Base-by-base conservation (phyloP, 352 stramenopile species). In the Phytophthora meadii region DNA sequence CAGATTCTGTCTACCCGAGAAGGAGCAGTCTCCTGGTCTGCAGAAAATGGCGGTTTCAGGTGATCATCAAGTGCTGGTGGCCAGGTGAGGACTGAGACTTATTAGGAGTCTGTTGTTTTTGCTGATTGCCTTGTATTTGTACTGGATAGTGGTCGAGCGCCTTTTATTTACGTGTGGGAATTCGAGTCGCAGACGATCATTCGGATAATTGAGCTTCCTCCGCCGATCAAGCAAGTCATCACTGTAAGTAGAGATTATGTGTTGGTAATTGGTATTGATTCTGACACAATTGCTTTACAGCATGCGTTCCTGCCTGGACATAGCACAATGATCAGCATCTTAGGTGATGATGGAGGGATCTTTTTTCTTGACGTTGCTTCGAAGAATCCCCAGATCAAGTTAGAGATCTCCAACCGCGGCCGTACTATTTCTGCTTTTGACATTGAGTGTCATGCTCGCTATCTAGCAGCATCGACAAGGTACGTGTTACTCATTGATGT, bases 121-220 rank as follows among this genome's bases (percentile, higher is more conserved):
- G 19, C 27, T 64, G 9, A 1, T 60, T 51, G 14, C 47, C 4
- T 46, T 11, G 40, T 52, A 9, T 14, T 14, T 46, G 10, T 60
- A 19, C 52, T 9, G 24, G 8, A 37, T 37, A 95, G 85, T 70
- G 86, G 86, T 0, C 76, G 74, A 40, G 79, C 79, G n/a, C 77
- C 77, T n/a, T 91, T 84, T 60, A 79, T 95, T 44, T 95, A 93
- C 19, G 82, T 94, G 41, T 94, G 88, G 85, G 82, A 87, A 27
- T 88, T 95, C 42, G 81, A 95, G 51, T 87, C 85, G 3, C 85
- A 95, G 62, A 92, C 80, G 19, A 91, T 95, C 48, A 83, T 92
- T 55, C 84, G 88, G 3, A 93, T 95, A 44, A 95, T 95, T 39
- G 85, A 95, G 48, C 70, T 95, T 9, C 84, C 88, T n/a, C 34